Evolutionary conservation across 2,329 filamentous ascomycete genomes (phyloP).

Genomic region (Cladosporium phlei): DNA sequence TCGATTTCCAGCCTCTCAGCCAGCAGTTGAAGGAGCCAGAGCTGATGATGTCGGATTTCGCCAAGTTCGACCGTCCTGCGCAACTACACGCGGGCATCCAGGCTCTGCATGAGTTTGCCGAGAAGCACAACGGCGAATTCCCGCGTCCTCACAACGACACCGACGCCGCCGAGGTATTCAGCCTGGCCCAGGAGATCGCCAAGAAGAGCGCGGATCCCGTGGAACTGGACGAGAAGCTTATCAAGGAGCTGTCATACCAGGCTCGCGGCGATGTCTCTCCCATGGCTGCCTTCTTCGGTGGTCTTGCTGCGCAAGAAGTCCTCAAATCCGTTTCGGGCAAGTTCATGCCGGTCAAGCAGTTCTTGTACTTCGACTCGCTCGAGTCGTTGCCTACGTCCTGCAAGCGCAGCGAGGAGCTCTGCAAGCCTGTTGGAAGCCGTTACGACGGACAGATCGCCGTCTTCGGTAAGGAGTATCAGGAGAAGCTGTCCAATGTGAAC

Average conservation of each 20-base stretch:
- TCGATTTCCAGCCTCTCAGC: slow-evolving; percentile 81
- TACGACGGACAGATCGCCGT: slow-evolving; percentile 98
- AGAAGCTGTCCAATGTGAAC: slow-evolving; percentile 84
- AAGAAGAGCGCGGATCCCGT: slow-evolving; percentile 62
- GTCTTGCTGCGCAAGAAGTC: slow-evolving; percentile 87
- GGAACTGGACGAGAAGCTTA: slow-evolving; percentile 85
- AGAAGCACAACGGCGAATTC: slow-evolving; percentile 64
- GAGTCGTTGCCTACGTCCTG: slow-evolving; percentile 79
- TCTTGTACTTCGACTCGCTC: slow-evolving; percentile 96
- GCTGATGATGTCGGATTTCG: slow-evolving; percentile 87
- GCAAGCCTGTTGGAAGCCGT: slow-evolving; percentile 75
- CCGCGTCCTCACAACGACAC: slow-evolving; percentile 79
- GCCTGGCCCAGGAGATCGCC: slow-evolving; percentile 69
- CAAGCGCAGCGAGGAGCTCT: slow-evolving; percentile 76
- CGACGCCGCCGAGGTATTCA: slow-evolving; percentile 74
- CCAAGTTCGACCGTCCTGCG: slow-evolving; percentile 91
- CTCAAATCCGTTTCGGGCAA: slow-evolving; percentile 97
- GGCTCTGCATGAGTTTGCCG: slow-evolving; percentile 80
- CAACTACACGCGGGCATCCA: slow-evolving; percentile 92
- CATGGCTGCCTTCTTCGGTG: slow-evolving; percentile 93
- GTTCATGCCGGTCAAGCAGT: slow-evolving; percentile 92
- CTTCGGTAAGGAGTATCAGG: slow-evolving; percentile 87
- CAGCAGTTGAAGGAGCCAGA: slow-evolving; percentile 80
- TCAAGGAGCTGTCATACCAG: slow-evolving; percentile 92
- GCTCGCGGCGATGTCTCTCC: slow-evolving; percentile 85